Conservation (phyloP, 129 eudicot species). For the Helichrysum umbraculigerum region DNA sequence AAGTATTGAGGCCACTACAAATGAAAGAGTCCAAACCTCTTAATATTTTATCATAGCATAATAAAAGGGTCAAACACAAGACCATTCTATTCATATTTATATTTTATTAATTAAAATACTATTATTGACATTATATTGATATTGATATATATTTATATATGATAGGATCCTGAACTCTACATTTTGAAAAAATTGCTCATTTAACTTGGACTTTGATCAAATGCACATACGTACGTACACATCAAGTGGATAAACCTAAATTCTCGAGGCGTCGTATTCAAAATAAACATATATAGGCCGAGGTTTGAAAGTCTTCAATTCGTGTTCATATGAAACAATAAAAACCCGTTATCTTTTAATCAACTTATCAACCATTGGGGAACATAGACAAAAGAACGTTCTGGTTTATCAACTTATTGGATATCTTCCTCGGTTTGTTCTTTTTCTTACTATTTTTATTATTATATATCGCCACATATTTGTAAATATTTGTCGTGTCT, state of each 20-base stretch:
- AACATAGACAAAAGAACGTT: neutral
- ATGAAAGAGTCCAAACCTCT: slow-evolving; percentile 19
- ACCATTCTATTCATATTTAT: too few relatives aligned
- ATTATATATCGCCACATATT: neutral
- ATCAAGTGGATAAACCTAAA: slow-evolving; percentile 2
- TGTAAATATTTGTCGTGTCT: neutral
- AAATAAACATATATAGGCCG: neutral
- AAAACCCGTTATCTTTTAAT: neutral
- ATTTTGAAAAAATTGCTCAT: too few relatives aligned
- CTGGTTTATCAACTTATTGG: neutral
- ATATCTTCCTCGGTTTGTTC: neutral
- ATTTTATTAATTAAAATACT: too few relatives aligned
- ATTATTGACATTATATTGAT: too few relatives aligned
- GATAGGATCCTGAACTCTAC: too few relatives aligned
- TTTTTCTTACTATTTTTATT: neutral
- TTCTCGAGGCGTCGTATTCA: neutral
- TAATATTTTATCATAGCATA: neutral
- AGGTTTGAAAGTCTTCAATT: slow-evolving; percentile 1
- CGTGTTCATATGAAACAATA: slow-evolving; percentile 2
- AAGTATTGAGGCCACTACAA: neutral
- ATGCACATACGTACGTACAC: neutral
- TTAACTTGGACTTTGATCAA: slow-evolving; percentile 7
- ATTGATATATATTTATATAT: too few relatives aligned
- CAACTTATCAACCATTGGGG: slow-evolving; percentile 2
- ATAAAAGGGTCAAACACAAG: slow-evolving; percentile 22